Evolutionary conservation across 1,139 yeast genomes (phyloP), one percentile per base, ranked within the genome.

Genomic region (Lodderomyces pseudojiufengensis): DNA sequence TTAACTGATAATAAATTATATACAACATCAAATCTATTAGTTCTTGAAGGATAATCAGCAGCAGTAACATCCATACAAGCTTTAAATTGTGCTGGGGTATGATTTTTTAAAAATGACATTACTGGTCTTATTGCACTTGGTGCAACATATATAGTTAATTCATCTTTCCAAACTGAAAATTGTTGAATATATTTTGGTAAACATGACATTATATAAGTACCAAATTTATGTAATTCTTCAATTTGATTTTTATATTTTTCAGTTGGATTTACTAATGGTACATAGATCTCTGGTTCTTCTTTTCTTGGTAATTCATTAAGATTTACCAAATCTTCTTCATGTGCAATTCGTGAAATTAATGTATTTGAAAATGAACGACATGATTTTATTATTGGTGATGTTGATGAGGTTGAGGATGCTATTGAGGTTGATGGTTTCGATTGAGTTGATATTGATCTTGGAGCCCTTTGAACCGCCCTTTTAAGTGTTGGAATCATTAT

Each of bases 141-240:
- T 3, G 90, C 85, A 42, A 84, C 77, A 58, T 79, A 82, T 39
- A 86, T 59, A 32, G 84, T 77, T 57, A 86, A 75, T 62, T 86
- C 95, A 57, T 86, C 95, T 62, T 86, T 86, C 95, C 95, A 86
- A 37, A 86, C 95, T 10, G 86, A 73, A 52, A 85, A 86, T 57
- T 83, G 84, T 63, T 86, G 95, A 46, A 86, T 74, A 56, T 69
- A 84, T 61, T 85, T 86, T 36, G 95, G 95, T 63, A 86, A 55
- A 45, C 86, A 78, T 13, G 86, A 74, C 74, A 83, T 82, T 48
- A 86, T 61, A 57, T 86, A 86, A 44, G 78, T 76, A 22, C 95
- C 95, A 59, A 84, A 86, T 61, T 80, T 80, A 67, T 85, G 95
- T 48, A 86, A 72, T 51, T 82, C 87, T 58, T 81, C 94, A 43